Base-by-base conservation (phyloP, 352 stramenopile species). In the Aphanomyces astaci region DNA sequence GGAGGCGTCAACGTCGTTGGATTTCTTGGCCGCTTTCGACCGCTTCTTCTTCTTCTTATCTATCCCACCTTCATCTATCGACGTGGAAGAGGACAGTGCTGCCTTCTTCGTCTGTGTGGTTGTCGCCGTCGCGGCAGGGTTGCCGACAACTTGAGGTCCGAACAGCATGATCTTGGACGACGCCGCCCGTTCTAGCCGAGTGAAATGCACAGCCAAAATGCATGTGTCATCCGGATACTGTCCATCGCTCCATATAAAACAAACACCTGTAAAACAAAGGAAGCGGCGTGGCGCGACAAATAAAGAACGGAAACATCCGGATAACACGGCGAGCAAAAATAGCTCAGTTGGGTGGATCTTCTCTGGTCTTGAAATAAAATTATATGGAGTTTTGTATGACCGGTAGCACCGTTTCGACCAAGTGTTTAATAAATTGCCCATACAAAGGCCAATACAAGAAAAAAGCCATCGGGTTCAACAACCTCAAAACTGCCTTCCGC, bases 21-120 rank as follows among this genome's bases (percentile, higher is more conserved):
- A 22, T 10, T 68, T 52, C 30, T 68, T 68, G 30, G 22, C 36
- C 15, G 36, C 30, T 32, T 68, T 68, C 25, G 24, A 4, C 17
- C 51, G 46, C 33, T 68, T 68, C 43, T 68, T 68, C 56, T 65
- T 65, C 56, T 65, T 65, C 62, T 68, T 68, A 19, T 68, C 62
- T 10, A 51, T 28, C 11, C 19, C 27, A 10, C 62, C 30, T 17
- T 68, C 48, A 25, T 62, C 51, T 22, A 68, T 40, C 1, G 51
- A 52, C 32, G 45, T 32, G 19, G 31, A 43, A 11, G 48, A 68
- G 27, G 40, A 33, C 48, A 65, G 22, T 24, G 22, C 48, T 15
- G 36, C 56, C 19, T 48, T 36, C 11, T 43, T 43, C 15, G 36
- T 43, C 56, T 65, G 32, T 24, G 24, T 25, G 40, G 28, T 32